These are phyloP conservation scores for Fraxinus ornus DNA, from an alignment of 305 asterid genomes.

Conservation along the genomic window DNA sequence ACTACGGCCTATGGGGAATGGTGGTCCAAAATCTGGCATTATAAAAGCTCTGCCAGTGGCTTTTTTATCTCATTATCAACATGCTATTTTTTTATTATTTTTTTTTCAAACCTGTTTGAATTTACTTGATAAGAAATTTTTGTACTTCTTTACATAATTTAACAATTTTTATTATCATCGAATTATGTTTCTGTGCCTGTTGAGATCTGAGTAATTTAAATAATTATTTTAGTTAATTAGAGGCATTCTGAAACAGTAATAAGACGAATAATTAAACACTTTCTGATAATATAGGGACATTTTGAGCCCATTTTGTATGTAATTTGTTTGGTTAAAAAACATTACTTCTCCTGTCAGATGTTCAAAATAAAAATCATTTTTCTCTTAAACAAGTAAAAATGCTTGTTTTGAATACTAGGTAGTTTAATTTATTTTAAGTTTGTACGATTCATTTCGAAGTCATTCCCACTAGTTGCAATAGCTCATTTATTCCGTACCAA, in stretches of 20 bases:
- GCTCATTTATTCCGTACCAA: too few relatives aligned
- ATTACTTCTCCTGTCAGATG: background rate
- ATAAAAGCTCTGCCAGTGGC: constrained; percentile 6
- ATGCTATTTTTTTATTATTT: background rate
- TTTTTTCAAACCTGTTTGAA: background rate
- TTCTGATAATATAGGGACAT: background rate
- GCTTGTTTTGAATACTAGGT: background rate
- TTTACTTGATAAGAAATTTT: background rate
- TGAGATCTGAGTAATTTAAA: background rate
- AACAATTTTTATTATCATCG: background rate
- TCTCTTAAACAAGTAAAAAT: background rate
- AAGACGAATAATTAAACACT: background rate
- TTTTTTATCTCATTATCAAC: background rate
- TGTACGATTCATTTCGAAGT: background rate
- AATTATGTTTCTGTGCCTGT: background rate
- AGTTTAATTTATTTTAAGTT: too few relatives aligned
- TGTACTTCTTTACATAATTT: background rate
- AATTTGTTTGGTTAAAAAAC: background rate
- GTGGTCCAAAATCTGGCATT: constrained; percentile 23
- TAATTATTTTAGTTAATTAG: background rate
- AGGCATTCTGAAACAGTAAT: background rate
- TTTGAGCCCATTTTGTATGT: background rate
- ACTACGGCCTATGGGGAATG: constrained; percentile 13
- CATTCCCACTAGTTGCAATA: background rate
- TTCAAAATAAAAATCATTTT: background rate